Base-by-base conservation (phyloP, 176 grass and related monocot species). In the Aegilops umbellulata region DNA sequence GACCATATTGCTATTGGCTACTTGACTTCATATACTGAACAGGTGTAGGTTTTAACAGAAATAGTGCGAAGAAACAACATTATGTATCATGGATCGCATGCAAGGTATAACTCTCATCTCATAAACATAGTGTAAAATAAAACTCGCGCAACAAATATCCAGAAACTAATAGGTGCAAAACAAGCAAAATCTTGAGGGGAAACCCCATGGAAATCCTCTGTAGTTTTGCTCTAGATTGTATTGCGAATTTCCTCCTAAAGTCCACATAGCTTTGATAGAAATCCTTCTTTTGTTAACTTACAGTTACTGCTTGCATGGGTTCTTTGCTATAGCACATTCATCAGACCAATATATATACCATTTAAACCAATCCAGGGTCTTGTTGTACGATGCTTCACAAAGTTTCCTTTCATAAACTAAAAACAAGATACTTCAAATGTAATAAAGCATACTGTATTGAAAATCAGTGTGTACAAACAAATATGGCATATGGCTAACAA, bases 331-430 rank as follows among this genome's bases (percentile, higher is more conserved):
- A 53, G 2, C 16, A 19, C 16, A 0, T 53, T 53, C 49, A 53
- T 7, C 6, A 53, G 16, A 53, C 49, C 49, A 53, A 19, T 19
- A 53, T 19, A 53, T 53, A 53, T 53, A 53, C 95, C 95, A 95
- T 83, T 95, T 97, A 17, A 93, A 92, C 93, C 95, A 97, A 86
- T 97, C 93, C 58, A 95, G 78, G 49, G 91, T 97, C 83, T 93
- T 95, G 65, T 80, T 94, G 53, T 97, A 95, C 20, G 95, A 93
- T 15, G 83, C 77, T 87, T 97, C 91, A 74, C 93, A 97, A 64
- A 97, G 93, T 95, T 95, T 97, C 85, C 95, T 97, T 84, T 55
- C 27, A 64, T 30, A 46, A 84, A 81, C 27, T 8, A 62, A 78
- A 81, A 67, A 20, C 51, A 68, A 26, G 12, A 61, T n/a, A 51